Conservation (phyloP, 345 rosid species). For the Rubroshorea leprosula region DNA sequence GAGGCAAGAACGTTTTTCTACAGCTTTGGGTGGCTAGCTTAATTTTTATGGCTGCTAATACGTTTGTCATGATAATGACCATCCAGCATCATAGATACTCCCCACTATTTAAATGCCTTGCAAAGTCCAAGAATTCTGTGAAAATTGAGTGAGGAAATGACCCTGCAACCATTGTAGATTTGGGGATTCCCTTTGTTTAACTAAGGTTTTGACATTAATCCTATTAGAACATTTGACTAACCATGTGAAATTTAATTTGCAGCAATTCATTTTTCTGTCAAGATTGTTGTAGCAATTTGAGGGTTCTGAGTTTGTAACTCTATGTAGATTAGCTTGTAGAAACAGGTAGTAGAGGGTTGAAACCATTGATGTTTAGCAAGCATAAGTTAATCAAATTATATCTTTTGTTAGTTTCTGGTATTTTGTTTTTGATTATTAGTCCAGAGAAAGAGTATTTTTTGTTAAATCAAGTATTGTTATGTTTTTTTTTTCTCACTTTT, state of each 20-base stretch:
- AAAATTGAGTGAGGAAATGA: constrained; percentile 25
- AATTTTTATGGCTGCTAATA: constrained; percentile 61
- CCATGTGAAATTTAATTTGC: not conserved
- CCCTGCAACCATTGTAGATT: too few relatives aligned
- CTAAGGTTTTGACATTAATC: too few relatives aligned
- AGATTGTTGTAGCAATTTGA: not conserved
- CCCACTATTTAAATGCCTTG: constrained; percentile 34
- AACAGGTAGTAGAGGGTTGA: not conserved
- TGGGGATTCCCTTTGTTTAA: too few relatives aligned
- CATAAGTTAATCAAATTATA: too few relatives aligned
- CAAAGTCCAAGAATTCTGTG: constrained; percentile 18
- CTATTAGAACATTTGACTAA: too few relatives aligned
- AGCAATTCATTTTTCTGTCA: not conserved
- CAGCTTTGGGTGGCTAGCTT: constrained; percentile 82
- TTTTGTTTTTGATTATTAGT: too few relatives aligned
- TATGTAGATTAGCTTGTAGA: not conserved
- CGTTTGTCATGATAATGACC: constrained; percentile 45
- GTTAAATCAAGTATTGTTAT: too few relatives aligned
- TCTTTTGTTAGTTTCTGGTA: too few relatives aligned
- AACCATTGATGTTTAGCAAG: too few relatives aligned
- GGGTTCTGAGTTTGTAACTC: not conserved
- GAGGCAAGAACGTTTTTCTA: constrained; percentile 68
- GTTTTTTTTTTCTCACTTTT: too few relatives aligned
- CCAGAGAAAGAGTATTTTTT: too few relatives aligned
- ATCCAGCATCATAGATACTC: constrained; percentile 45